Evolutionary conservation across 331 rosid genomes (phyloP).

Genomic region (Quercus tomentella): DNA sequence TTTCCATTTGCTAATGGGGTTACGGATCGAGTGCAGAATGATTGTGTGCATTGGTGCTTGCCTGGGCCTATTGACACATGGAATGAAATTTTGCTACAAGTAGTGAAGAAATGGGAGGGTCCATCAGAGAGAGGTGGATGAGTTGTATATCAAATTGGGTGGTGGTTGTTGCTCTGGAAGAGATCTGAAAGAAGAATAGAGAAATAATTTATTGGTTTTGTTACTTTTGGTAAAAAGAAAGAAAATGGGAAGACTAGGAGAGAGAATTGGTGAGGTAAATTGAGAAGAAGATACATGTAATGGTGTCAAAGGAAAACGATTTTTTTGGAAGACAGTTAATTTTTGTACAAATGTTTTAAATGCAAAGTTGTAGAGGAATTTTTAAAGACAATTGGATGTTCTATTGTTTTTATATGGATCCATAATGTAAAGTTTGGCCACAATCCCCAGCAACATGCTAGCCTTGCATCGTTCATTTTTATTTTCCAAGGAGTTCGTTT

Average conservation of each 20-base stretch:
- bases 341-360: slow-evolving; percentile 16
- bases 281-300: slow-evolving; percentile 1
- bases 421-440: neutral
- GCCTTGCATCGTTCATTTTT: slow-evolving; percentile 5
- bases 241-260: neutral
- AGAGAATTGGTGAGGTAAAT: slow-evolving; percentile 1
- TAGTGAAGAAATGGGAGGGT: slow-evolving; percentile 52
- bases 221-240: slow-evolving; percentile 3
- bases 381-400: neutral
- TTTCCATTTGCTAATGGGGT: slow-evolving; percentile 65
- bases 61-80: slow-evolving; percentile 93
- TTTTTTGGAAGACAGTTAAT: slow-evolving; percentile 12
- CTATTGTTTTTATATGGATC: slow-evolving; percentile 4
- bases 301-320: neutral
- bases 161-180: slow-evolving; percentile 20
- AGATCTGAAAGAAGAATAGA: slow-evolving; percentile 8
- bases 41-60: slow-evolving; percentile 96
- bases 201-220: slow-evolving; percentile 1
- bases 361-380: slow-evolving; percentile 7
- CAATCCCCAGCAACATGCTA: neutral
- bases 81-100: slow-evolving; percentile 73
- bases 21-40: slow-evolving; percentile 66
- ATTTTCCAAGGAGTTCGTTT: slow-evolving; percentile 5
- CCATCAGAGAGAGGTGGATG: slow-evolving; percentile 14
- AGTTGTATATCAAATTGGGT: slow-evolving; percentile 16